These are phyloP conservation scores for Penicillium cinerascens DNA, from an alignment of 495 filamentous ascomycete genomes.

Conservation along the genomic window DNA sequence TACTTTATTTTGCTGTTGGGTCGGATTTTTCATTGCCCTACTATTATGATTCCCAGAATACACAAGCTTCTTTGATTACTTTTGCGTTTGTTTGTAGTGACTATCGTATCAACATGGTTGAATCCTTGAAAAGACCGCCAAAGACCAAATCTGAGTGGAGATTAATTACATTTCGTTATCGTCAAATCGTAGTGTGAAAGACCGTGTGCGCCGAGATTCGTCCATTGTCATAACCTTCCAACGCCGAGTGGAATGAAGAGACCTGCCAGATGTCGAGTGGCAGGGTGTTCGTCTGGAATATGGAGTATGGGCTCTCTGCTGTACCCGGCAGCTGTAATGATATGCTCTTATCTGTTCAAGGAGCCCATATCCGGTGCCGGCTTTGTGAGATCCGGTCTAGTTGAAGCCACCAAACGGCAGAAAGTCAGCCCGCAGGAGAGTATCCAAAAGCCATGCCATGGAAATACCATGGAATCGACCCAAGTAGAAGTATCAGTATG, in stretches of 20 bases:
- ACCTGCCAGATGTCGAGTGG: not conserved
- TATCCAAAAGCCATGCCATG: not conserved
- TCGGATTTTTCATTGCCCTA: not conserved
- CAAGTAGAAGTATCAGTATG: not conserved
- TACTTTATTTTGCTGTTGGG: not conserved
- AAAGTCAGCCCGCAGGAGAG: not conserved
- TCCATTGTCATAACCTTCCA: not conserved
- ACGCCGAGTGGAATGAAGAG: not conserved
- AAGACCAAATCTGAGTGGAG: constrained; percentile 3
- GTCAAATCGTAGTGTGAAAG: constrained; percentile 11
- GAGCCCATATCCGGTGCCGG: not conserved
- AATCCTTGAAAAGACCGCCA: not conserved
- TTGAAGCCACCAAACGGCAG: not conserved
- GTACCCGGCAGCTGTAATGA: not conserved
- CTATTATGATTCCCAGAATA: constrained; percentile 2
- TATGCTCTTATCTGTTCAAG: not conserved
- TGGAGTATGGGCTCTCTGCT: not conserved
- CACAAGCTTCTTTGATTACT: not conserved
- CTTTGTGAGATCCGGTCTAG: not conserved
- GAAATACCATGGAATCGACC: not conserved
- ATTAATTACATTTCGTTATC: constrained; percentile 12
- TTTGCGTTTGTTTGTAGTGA: not conserved
- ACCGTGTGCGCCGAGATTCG: not conserved
- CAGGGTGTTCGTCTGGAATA: not conserved
- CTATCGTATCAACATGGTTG: constrained; percentile 2